Conservation (phyloP, 768 basidiomycete species). For the Agaricus sinodeliciosus region DNA sequence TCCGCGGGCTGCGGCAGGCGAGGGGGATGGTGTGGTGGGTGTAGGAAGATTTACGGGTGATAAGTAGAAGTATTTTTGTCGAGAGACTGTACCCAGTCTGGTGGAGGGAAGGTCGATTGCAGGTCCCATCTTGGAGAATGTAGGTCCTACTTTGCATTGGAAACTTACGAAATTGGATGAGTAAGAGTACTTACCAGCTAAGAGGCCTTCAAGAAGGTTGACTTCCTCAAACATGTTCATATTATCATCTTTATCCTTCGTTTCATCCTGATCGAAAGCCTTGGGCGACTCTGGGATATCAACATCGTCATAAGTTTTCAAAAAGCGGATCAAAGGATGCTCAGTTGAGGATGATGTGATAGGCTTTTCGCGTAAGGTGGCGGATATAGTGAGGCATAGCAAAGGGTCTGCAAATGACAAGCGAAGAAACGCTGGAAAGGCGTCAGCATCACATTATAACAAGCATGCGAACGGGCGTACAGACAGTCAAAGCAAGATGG, state of each 20-base stretch:
- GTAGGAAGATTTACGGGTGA: slow-evolving; percentile 40
- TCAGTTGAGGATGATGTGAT: slow-evolving; percentile 32
- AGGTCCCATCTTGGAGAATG: slow-evolving; percentile 27
- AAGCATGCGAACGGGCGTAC: slow-evolving; percentile 38
- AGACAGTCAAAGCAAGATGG: slow-evolving; percentile 67
- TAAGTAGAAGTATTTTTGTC: slow-evolving; percentile 61
- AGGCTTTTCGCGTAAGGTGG: slow-evolving; percentile 82
- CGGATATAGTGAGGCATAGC: slow-evolving; percentile 76
- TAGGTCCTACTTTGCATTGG: slow-evolving; percentile 32
- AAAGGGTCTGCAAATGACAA: slow-evolving; percentile 67
- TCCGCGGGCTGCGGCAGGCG: slow-evolving; percentile 36
- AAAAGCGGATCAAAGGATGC: slow-evolving; percentile 36
- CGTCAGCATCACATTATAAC: slow-evolving; percentile 4
- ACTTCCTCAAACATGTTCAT: slow-evolving; percentile 48
- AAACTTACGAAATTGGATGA: not conserved
- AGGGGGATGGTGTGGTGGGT: slow-evolving; percentile 37
- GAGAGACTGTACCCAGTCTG: slow-evolving; percentile 62
- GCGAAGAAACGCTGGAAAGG: slow-evolving; percentile 58
- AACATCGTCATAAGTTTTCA: slow-evolving; percentile 27
- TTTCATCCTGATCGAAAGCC: slow-evolving; percentile 23
- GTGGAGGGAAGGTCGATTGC: slow-evolving; percentile 56
- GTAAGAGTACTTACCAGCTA: slow-evolving; percentile 38
- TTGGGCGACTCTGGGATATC: slow-evolving; percentile 30
- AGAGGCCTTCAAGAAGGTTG: slow-evolving; percentile 51
- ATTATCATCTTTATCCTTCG: slow-evolving; percentile 44